These are phyloP conservation scores for Rhizopogon vulgaris DNA, from an alignment of 768 basidiomycete species.

Conservation along the genomic window DNA sequence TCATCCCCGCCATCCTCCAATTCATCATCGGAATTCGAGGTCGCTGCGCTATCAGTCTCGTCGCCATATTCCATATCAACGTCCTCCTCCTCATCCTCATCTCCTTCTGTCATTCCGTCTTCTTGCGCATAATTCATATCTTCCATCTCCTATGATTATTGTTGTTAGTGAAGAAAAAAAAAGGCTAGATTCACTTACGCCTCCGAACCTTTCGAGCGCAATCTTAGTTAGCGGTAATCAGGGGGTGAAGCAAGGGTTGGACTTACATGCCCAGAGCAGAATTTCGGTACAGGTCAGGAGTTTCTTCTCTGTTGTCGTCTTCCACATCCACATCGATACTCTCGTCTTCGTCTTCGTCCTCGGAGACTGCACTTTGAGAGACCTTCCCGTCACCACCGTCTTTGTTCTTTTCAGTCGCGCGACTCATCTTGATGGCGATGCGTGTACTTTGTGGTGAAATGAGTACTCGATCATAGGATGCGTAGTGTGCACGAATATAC, in stretches of 20 bases:
- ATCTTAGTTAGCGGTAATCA: background rate
- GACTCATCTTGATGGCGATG: conserved; percentile 97
- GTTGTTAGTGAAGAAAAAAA: conserved; percentile 13
- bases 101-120: conserved; percentile 78
- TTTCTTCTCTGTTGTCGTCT: conserved; percentile 62
- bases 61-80: conserved; percentile 87
- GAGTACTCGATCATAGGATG: background rate
- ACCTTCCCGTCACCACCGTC: conserved; percentile 43
- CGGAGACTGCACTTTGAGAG: conserved; percentile 36
- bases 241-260: background rate
- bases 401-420: conserved; percentile 61
- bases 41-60: conserved; percentile 76
- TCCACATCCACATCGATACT: conserved; percentile 58
- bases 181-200: conserved; percentile 43
- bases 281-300: conserved; percentile 91
- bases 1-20: conserved; percentile 60
- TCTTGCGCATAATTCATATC: conserved; percentile 62
- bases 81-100: conserved; percentile 76
- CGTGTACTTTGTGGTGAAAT: conserved; percentile 58
- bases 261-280: conserved; percentile 91
- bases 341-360: conserved; percentile 39
- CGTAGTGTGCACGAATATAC: conserved; percentile 20
- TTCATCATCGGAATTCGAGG: conserved; percentile 69
- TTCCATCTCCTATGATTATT: conserved; percentile 68
- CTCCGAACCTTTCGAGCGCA: conserved; percentile 51